Conservation (phyloP, 1,284 basidiomycete genomes). For the Austroboletus rostrupii region DNA sequence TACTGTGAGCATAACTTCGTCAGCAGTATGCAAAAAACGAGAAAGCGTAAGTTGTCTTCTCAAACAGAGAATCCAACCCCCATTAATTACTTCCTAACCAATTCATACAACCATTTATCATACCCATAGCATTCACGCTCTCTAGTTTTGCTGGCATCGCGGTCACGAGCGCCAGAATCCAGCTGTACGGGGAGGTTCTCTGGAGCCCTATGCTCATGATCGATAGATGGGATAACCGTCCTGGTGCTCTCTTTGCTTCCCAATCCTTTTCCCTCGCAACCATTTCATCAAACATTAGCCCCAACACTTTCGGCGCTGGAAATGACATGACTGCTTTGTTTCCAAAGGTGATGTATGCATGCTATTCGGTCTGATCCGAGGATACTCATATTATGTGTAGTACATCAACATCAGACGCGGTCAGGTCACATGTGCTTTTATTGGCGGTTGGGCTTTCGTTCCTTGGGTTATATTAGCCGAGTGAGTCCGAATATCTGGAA, state of each 20-base stretch:
- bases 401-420: conserved; percentile 64
- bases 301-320: conserved; percentile 58
- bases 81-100: conserved; percentile 31
- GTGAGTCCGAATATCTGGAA: conserved; percentile 25
- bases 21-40: conserved; percentile 29
- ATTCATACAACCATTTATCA: conserved; percentile 53
- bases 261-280: conserved; percentile 56
- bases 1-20: conserved; percentile 31
- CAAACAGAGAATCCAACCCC: neutral
- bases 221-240: conserved; percentile 59
- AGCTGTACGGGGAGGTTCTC: conserved; percentile 49
- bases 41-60: conserved; percentile 18
- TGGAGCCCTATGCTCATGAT: conserved; percentile 49
- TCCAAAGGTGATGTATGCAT: conserved; percentile 30
- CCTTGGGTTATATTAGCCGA: conserved; percentile 52
- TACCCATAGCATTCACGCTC: conserved; percentile 55
- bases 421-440: conserved; percentile 55
- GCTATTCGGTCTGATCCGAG: neutral
- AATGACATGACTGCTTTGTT: conserved; percentile 60
- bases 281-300: conserved; percentile 62
- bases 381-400: conserved; percentile 17
- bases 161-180: conserved; percentile 47
- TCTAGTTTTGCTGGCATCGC: conserved; percentile 56
- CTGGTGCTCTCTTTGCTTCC: conserved; percentile 63
- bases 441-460: conserved; percentile 54